phyloP scores from a whole-genome alignment of 2,329 filamentous ascomycete genomes.

The Spiromastix sp. region DNA sequence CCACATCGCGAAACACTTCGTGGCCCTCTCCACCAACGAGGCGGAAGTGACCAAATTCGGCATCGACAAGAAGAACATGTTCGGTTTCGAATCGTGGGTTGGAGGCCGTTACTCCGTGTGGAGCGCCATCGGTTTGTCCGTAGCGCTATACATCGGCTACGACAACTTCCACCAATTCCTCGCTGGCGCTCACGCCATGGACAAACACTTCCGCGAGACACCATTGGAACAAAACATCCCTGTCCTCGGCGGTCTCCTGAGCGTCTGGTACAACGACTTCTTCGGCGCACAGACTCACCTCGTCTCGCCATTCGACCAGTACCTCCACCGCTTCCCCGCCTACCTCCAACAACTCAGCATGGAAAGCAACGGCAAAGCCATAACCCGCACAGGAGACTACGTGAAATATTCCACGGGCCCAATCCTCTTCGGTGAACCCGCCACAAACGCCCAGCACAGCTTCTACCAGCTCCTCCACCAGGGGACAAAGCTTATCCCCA shows the following conservation, averaged over 20 bases:
- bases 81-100: slow-evolving; percentile 97
- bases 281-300: slow-evolving; percentile 97
- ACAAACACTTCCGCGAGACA: slow-evolving; percentile 90
- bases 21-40: slow-evolving; percentile 94
- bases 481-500: slow-evolving; percentile 95
- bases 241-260: slow-evolving; percentile 79
- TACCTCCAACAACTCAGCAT: slow-evolving; percentile 99
- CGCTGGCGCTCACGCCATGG: slow-evolving; percentile 90
- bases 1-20: slow-evolving; percentile 93
- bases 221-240: slow-evolving; percentile 94
- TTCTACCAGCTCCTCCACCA: slow-evolving; percentile 99
- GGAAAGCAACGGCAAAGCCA: slow-evolving; percentile 98
- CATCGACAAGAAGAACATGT: slow-evolving; percentile 99
- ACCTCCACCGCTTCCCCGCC: slow-evolving; percentile 96
- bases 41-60: slow-evolving; percentile 94
- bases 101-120: slow-evolving; percentile 97
- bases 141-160: slow-evolving; percentile 88
- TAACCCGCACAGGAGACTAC: slow-evolving; percentile 75
- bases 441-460: slow-evolving; percentile 98
- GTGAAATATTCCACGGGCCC: slow-evolving; percentile 97
- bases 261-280: slow-evolving; percentile 98
- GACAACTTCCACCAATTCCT: slow-evolving; percentile 98
- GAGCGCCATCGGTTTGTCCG: slow-evolving; percentile 94
- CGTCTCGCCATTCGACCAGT: slow-evolving; percentile 96
- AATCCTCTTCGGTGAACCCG: slow-evolving; percentile 94